Evolutionary conservation across 1,284 basidiomycete genomes (phyloP).

Genomic region (Pterulicium gracile): DNA sequence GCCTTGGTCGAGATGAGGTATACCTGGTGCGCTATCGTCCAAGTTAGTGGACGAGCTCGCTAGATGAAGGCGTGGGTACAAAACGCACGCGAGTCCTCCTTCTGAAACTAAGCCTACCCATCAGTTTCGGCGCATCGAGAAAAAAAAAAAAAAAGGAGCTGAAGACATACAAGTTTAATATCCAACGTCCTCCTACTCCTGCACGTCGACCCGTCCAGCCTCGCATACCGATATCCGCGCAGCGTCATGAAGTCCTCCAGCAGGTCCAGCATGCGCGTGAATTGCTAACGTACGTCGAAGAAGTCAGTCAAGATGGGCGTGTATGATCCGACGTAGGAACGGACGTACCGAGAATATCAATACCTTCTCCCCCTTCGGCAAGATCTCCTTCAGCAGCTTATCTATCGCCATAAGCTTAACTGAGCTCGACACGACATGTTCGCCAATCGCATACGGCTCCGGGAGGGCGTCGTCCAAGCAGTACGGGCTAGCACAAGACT

Average conservation of each 20-base stretch:
- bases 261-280: constrained; percentile 70
- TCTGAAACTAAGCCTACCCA: constrained; percentile 40
- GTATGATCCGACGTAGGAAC: background rate
- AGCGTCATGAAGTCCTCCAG: constrained; percentile 76
- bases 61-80: background rate
- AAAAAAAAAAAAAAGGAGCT: background rate
- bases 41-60: too few relatives aligned
- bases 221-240: constrained; percentile 63
- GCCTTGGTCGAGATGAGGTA: constrained; percentile 80
- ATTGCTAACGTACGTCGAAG: constrained; percentile 29
- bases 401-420: constrained; percentile 74
- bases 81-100: constrained; percentile 38
- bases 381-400: constrained; percentile 64
- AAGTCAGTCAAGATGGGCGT: background rate
- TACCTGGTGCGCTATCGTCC: constrained; percentile 59
- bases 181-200: constrained; percentile 44
- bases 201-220: constrained; percentile 58
- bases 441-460: constrained; percentile 37
- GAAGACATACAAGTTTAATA: constrained; percentile 36
- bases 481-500: constrained; percentile 31
- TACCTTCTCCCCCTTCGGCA: constrained; percentile 73
- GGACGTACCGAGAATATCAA: constrained; percentile 72
- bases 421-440: constrained; percentile 46
- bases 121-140: constrained; percentile 1
- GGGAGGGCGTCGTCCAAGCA: constrained; percentile 39